A percentile compares a stretch with the other conserved stretches of the same genome.
These are phyloP conservation scores for Sarcocystis neurona DNA, from an alignment of 169 alveolate genomes.

Conservation along the genomic window DNA sequence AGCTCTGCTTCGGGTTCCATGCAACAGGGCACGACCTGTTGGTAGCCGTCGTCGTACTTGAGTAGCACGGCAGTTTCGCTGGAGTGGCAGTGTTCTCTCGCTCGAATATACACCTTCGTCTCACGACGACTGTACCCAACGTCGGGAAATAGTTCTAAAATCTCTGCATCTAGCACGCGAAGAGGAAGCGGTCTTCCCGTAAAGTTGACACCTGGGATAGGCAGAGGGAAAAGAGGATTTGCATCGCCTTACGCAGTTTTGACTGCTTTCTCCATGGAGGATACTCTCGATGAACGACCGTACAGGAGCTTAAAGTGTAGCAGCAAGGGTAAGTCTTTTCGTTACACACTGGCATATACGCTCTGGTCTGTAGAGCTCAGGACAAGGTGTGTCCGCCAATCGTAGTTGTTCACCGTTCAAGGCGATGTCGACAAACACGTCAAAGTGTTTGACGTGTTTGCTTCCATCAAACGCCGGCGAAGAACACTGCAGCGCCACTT, in stretches of 20 bases:
- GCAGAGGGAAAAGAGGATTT: too few species aligned
- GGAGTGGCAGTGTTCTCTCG: constrained; percentile 15
- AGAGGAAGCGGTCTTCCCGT: not conserved
- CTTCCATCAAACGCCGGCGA: not conserved
- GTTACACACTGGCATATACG: too few species aligned
- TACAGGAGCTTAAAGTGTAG: too few species aligned
- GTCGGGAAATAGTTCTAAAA: not conserved
- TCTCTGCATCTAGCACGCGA: not conserved
- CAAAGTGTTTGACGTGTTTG: not conserved
- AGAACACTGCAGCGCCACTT: not conserved
- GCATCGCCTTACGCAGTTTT: too few species aligned
- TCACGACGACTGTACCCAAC: not conserved
- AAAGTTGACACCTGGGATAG: constrained; percentile 6
- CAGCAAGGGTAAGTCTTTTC: too few species aligned
- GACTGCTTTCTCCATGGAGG: too few species aligned
- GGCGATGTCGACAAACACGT: constrained; percentile 13
- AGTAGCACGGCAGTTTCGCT: not conserved
- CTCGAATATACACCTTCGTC: constrained; percentile 14
- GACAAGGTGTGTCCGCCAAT: too few species aligned
- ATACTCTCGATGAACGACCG: too few species aligned
- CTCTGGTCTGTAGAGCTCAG: too few species aligned
- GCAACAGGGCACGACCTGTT: not conserved
- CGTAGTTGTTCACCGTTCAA: constrained; percentile 35
- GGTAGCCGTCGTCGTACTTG: not conserved
- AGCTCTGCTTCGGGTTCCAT: not conserved